A percentile compares a stretch with the other conserved stretches of the same genome.
Conservation (phyloP, 2,329 filamentous ascomycete species). For the Ophiostoma australiae region DNA sequence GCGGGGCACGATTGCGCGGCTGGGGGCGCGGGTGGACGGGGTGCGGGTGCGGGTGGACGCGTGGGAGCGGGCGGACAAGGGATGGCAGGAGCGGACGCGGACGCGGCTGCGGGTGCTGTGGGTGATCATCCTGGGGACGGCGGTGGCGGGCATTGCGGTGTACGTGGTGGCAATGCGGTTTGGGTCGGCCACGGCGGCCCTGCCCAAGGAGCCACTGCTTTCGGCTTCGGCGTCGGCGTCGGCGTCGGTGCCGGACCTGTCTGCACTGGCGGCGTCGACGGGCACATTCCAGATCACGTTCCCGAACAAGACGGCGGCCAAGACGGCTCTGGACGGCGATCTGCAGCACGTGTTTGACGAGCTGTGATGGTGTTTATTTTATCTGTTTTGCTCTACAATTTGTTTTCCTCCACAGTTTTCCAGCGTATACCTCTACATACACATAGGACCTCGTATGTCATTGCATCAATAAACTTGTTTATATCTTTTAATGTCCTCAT, state of each 20-base stretch:
- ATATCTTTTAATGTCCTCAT: too few relatives aligned
- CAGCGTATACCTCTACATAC: background rate
- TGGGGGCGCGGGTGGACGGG: constrained; percentile 59
- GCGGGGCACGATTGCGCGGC: constrained; percentile 52
- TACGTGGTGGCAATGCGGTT: constrained; percentile 33
- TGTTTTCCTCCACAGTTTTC: background rate
- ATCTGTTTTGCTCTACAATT: background rate
- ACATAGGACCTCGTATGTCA: background rate
- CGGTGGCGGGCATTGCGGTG: constrained; percentile 47
- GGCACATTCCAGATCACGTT: constrained; percentile 18
- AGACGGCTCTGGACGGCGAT: background rate
- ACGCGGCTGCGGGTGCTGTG: constrained; percentile 59
- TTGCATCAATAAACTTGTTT: background rate
- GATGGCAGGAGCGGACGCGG: constrained; percentile 64
- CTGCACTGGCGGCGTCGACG: background rate
- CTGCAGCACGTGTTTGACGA: constrained; percentile 25
- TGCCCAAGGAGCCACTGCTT: too few relatives aligned
- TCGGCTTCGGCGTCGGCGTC: too few relatives aligned
- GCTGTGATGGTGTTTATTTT: constrained; percentile 17
- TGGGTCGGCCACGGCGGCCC: too few relatives aligned
- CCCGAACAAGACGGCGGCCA: constrained; percentile 5
- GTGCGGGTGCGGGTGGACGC: constrained; percentile 60
- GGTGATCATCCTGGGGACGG: constrained; percentile 50
- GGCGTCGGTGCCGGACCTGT: background rate
- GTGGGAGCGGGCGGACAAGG: constrained; percentile 62